Percentiles rank a stretch among this genome's conserved stretches.
Conservation (phyloP, 768 basidiomycete species). For the Exsudoporus frostii region DNA sequence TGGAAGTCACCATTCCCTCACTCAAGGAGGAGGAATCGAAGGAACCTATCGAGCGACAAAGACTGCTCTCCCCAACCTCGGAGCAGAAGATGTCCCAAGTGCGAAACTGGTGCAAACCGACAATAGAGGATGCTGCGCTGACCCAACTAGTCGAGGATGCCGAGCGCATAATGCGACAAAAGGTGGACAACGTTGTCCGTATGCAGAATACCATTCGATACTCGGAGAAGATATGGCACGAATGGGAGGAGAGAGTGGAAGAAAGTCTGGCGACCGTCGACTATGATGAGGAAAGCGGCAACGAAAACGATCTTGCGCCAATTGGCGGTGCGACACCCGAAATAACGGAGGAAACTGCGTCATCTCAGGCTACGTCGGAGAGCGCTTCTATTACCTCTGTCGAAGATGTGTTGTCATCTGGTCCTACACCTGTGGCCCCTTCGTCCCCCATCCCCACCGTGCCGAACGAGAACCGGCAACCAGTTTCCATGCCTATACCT, state of each 20-base stretch:
- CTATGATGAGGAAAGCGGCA: conserved; percentile 51
- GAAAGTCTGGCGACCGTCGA: conserved; percentile 56
- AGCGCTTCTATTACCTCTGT: conserved; percentile 18
- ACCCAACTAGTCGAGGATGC: conserved; percentile 81
- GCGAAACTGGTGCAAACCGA: conserved; percentile 82
- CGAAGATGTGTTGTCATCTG: conserved; percentile 40
- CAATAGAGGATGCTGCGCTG: conserved; percentile 82
- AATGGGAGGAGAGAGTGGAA: conserved; percentile 91
- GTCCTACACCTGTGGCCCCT: conserved; percentile 70
- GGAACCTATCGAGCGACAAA: conserved; percentile 89
- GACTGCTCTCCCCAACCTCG: conserved; percentile 83
- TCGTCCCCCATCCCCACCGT: conserved; percentile 36
- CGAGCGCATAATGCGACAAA: conserved; percentile 86
- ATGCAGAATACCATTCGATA: conserved; percentile 98
- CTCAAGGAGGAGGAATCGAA: conserved; percentile 89
- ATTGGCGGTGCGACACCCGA: conserved; percentile 25
- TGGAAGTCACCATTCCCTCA: conserved; percentile 82
- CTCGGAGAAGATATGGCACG: conserved; percentile 93
- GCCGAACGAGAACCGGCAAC: conserved; percentile 23
- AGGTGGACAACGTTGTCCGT: conserved; percentile 91
- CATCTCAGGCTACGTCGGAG: conserved; percentile 11
- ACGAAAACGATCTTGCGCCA: conserved; percentile 40
- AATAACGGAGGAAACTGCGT: conserved; percentile 19
- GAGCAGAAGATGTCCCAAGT: conserved; percentile 84
- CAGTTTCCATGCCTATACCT: conserved; percentile 34